These are phyloP conservation scores for Candida coquimbonensis DNA, from an alignment of 805 yeast species.

Conservation along the genomic window DNA sequence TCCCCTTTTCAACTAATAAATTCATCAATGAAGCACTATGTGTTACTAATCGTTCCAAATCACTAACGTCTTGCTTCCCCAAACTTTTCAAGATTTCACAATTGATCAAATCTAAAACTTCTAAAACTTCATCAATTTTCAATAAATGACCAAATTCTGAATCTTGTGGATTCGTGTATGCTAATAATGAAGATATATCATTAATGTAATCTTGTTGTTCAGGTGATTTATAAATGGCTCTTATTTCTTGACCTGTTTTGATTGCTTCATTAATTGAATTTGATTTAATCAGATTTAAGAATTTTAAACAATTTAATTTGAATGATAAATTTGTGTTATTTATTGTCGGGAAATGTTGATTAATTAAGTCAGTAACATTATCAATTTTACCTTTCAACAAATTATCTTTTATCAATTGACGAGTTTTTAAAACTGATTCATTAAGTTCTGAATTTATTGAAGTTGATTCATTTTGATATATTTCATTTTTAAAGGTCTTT, in stretches of 20 bases:
- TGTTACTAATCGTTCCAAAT: slow-evolving; percentile 36
- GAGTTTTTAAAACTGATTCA: slow-evolving; percentile 30
- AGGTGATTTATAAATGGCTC: slow-evolving; percentile 24
- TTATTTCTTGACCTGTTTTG: slow-evolving; percentile 32
- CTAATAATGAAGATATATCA: slow-evolving; percentile 44
- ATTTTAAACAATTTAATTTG: slow-evolving; percentile 35
- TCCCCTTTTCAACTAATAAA: slow-evolving; percentile 18
- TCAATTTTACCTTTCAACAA: slow-evolving; percentile 38
- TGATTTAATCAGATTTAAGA: slow-evolving; percentile 32
- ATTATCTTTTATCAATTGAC: slow-evolving; percentile 39
- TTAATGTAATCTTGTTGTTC: slow-evolving; percentile 32
- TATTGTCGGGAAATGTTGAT: slow-evolving; percentile 31
- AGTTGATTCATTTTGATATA: slow-evolving; percentile 15
- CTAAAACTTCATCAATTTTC: slow-evolving; percentile 29
- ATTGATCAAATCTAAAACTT: slow-evolving; percentile 36
- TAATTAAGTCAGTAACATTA: slow-evolving; percentile 12
- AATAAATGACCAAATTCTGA: slow-evolving; percentile 33
- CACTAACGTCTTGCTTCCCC: slow-evolving; percentile 37
- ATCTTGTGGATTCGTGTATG: slow-evolving; percentile 41
- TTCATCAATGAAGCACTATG: slow-evolving; percentile 35
- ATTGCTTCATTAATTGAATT: slow-evolving; percentile 28
- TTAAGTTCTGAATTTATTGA: slow-evolving; percentile 13
- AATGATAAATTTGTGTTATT: slow-evolving; percentile 30
- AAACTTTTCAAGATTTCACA: slow-evolving; percentile 34
- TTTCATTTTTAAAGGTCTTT: slow-evolving; percentile 43